phyloP scores from a whole-genome alignment of 2,329 filamentous ascomycete genomes.

The Aspergillus aculeatus region DNA sequence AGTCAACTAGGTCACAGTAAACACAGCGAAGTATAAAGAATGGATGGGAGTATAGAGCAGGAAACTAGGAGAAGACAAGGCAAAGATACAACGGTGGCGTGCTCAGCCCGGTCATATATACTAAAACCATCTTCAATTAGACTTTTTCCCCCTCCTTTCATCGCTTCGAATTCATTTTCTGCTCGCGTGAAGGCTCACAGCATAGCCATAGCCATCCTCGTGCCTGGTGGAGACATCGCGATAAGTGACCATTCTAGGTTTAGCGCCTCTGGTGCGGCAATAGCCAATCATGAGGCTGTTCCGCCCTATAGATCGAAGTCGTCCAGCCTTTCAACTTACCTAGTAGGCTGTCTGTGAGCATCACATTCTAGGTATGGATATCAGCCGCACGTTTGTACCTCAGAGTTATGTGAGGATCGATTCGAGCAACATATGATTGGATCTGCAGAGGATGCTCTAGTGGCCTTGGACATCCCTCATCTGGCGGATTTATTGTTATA shows the following conservation, averaged over 20 bases:
- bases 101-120: not conserved
- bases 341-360: not conserved
- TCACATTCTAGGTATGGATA: too few relatives aligned
- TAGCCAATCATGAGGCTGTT: not conserved
- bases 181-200: not conserved
- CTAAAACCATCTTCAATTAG: not conserved
- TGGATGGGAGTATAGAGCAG: not conserved
- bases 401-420: too few relatives aligned
- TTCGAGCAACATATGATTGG: too few relatives aligned
- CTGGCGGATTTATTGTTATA: too few relatives aligned
- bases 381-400: too few relatives aligned
- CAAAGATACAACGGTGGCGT: not conserved
- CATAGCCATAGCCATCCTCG: not conserved
- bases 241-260: constrained; percentile 26
- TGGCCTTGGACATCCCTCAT: too few relatives aligned
- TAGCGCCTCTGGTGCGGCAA: constrained; percentile 15
- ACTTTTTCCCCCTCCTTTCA: not conserved
- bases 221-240: constrained; percentile 22
- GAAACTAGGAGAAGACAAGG: not conserved
- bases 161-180: not conserved
- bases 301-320: too few relatives aligned
- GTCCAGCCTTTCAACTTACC: too few relatives aligned
- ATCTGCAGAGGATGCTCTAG: too few relatives aligned
- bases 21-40: not conserved
- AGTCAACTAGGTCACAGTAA: not conserved